A percentile compares a stretch with the other conserved stretches of the same genome.
Conservation (phyloP, 495 filamentous ascomycete species). For the Aspergillus haitiensis region DNA sequence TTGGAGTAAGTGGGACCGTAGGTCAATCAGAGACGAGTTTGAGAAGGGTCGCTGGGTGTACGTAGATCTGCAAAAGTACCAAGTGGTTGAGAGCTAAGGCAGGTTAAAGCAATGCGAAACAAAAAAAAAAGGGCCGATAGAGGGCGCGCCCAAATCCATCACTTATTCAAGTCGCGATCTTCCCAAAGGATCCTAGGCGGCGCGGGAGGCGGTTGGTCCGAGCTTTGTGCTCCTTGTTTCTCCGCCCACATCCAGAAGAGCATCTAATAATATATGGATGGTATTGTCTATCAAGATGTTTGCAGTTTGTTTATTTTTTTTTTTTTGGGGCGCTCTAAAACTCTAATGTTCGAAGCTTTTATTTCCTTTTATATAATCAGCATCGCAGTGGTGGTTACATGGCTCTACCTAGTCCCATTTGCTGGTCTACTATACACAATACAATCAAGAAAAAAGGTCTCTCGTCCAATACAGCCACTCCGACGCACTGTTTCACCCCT, state of each 20-base stretch:
- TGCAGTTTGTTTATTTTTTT: not conserved
- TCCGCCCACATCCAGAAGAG: slow-evolving; percentile 8
- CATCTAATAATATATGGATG: not conserved
- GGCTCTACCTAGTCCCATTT: slow-evolving; percentile 9
- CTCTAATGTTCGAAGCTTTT: no score
- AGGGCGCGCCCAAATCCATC: slow-evolving; percentile 35
- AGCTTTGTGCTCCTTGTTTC: slow-evolving; percentile 30
- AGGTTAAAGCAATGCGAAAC: slow-evolving; percentile 14
- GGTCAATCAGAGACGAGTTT: not conserved
- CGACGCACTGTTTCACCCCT: slow-evolving; percentile 4
- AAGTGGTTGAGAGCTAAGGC: not conserved
- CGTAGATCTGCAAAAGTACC: not conserved
- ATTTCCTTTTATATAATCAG: not conserved
- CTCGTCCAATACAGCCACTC: not conserved
- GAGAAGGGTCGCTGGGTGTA: not conserved
- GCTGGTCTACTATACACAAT: slow-evolving; percentile 21
- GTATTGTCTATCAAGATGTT: not conserved
- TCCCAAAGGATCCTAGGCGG: slow-evolving; percentile 27
- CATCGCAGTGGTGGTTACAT: not conserved
- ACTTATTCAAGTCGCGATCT: slow-evolving; percentile 44
- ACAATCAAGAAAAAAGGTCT: slow-evolving; percentile 3
- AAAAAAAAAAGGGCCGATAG: slow-evolving; percentile 21
- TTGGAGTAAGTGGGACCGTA: not conserved
- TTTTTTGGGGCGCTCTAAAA: not conserved
- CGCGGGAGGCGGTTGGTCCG: slow-evolving; percentile 36